Evolutionary conservation across 73 alveolate genomes (phyloP), one percentile per base, ranked within the genome.

Genomic region (Symbiodinium natans): DNA sequence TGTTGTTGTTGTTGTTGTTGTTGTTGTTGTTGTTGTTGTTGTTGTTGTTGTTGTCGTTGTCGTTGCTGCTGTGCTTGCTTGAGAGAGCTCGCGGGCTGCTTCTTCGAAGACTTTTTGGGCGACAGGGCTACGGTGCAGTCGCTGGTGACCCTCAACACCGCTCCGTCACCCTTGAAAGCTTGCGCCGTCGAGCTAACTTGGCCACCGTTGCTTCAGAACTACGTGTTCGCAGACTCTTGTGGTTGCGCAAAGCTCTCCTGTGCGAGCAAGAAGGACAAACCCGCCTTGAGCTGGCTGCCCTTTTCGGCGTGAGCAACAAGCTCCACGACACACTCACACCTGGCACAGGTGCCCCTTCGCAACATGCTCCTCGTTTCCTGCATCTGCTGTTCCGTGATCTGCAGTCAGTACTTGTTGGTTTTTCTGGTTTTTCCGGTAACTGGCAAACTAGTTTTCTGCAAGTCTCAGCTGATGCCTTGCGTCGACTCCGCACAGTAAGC

Each of bases 61-160:
- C n/a, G n/a, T n/a, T n/a, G n/a, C n/a, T n/a, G n/a, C n/a, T n/a
- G n/a, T n/a, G n/a, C n/a, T n/a, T n/a, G 25, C 31, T 34, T 75
- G 48, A 34, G 41, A 75, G 31, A 31, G 48, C 52, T 41, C 86
- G 48, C 31, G 86, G 86, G 86, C 25, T 75, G 86, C 86, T 34
- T n/a, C 86, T 75, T n/a, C 86, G 86, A 38, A 42, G 86, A 17
- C 86, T 83, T 27, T 83, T 83, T 42, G 92, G 92, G 74, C 92
- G 92, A 5, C 74, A 83, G 15, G 92, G 92, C 0, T 83, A 41
- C 46, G 92, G 92, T 8, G 63, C 63, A 29, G 88, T 82, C 27
- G 92, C 73, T 41, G 92, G 92, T 8, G 92, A 83, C 41, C 38
- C 41, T 83, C 75, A 41, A 43, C 74, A 83, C 41, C 73, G 92